Evolutionary conservation across 2,329 filamentous ascomycete genomes (phyloP).

Genomic region (Fusarium miscanthi): DNA sequence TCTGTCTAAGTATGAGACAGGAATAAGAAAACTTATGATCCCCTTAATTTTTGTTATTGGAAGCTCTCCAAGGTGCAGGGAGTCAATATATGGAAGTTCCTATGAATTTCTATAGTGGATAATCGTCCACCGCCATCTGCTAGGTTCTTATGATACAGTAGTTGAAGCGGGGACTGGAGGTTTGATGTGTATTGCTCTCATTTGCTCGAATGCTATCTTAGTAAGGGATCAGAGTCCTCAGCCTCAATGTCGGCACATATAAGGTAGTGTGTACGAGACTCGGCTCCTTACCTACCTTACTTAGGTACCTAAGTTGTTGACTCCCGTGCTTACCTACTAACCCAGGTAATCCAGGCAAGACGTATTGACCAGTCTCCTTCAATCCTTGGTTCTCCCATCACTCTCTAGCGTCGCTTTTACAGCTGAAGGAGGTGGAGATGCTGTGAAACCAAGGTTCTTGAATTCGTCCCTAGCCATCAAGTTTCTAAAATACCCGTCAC

Average conservation of each 20-base stretch:
- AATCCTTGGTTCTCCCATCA: constrained; percentile 52
- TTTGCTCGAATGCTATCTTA: constrained; percentile 35
- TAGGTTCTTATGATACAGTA: constrained; percentile 19
- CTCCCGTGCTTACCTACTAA: constrained; percentile 43
- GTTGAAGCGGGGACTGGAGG: constrained; percentile 35
- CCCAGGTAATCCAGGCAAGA: neutral
- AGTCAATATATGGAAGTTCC: constrained; percentile 3
- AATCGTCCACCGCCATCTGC: constrained; percentile 25
- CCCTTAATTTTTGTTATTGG: constrained; percentile 5
- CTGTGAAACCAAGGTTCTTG: constrained; percentile 85
- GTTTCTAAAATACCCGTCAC: constrained; percentile 67
- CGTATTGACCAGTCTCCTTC: constrained; percentile 43
- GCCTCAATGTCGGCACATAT: neutral
- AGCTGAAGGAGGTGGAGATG: constrained; percentile 38
- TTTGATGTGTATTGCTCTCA: constrained; percentile 45
- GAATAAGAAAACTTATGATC: constrained; percentile 17
- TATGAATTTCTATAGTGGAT: constrained; percentile 25
- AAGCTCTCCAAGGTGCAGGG: neutral
- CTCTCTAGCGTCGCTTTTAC: constrained; percentile 47
- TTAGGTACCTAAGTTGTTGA: neutral
- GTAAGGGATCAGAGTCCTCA: constrained; percentile 2
- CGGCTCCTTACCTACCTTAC: neutral
- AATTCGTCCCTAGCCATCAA: constrained; percentile 97
- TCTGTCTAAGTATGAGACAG: constrained; percentile 16
- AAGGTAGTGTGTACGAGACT: neutral